Conservation (phyloP, 129 eudicot genomes). For the Scalesia atractyloides region DNA sequence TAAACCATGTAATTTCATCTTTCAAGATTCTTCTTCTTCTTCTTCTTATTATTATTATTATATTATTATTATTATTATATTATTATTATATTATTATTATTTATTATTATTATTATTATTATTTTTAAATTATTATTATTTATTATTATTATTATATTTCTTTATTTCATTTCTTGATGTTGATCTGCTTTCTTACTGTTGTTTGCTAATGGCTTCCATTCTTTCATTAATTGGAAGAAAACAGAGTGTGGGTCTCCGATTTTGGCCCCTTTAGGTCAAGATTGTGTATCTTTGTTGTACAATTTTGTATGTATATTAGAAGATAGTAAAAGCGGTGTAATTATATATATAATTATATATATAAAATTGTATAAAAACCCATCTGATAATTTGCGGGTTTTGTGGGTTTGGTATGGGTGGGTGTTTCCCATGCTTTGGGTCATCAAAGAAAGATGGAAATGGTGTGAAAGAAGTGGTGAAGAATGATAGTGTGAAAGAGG, state of each 20-base stretch:
- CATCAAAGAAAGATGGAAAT: conserved; percentile 53
- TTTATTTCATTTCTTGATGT: conserved; percentile 18
- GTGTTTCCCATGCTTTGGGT: conserved; percentile 83
- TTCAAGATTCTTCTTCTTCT: conserved; percentile 17
- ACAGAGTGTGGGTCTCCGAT: conserved; percentile 18
- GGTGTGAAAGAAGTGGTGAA: conserved; percentile 66
- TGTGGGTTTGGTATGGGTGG: conserved; percentile 74
- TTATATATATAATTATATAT: background rate
- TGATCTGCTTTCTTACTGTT: conserved; percentile 63
- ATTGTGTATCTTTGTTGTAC: conserved; percentile 5
- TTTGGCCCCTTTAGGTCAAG: conserved; percentile 16
- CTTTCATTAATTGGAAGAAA: conserved; percentile 14
- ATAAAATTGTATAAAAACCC: background rate
- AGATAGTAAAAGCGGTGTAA: conserved; percentile 11
- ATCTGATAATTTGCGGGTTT: conserved; percentile 35
- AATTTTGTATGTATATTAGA: conserved; percentile 23
- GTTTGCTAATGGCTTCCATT: conserved; percentile 36
- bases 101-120: too few species aligned
- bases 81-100: too few species aligned
- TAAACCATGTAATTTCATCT: conserved; percentile 24
- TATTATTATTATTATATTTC: too few species aligned
- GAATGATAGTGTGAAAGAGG: conserved; percentile 74
- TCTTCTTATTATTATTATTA: too few species aligned
- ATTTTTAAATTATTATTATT: too few species aligned
- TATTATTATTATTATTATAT: too few species aligned